Evolutionary conservation across 75 land plant genomes (phyloP).

Genomic region (Selaginella moellendorffii): DNA sequence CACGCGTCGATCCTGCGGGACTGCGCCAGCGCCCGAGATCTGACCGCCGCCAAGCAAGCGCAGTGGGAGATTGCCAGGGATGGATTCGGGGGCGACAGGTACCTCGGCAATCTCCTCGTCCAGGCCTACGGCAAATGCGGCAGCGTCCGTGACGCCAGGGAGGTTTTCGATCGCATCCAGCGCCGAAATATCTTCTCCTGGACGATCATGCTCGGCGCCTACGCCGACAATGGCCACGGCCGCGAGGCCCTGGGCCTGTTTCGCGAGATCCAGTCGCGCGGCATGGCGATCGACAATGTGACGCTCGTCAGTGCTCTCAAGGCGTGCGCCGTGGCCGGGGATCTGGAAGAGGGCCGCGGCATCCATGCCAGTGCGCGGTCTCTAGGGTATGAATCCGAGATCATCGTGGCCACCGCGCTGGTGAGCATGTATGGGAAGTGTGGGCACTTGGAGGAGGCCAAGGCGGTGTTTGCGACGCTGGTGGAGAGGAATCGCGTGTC

Average conservation of each 20-base stretch:
- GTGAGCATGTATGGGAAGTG: slow-evolving; percentile 26
- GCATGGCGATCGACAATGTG: slow-evolving; percentile 13
- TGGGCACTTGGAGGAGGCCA: slow-evolving; percentile 14
- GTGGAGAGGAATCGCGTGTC: slow-evolving; percentile 18
- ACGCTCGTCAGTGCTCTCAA: slow-evolving; percentile 30
- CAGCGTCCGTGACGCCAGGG: not conserved
- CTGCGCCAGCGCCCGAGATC: too few relatives aligned
- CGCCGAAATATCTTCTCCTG: slow-evolving; percentile 6
- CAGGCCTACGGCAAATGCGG: slow-evolving; percentile 10
- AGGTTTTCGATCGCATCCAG: slow-evolving; percentile 12
- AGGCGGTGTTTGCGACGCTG: slow-evolving; percentile 17
- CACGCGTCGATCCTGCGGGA: too few relatives aligned
- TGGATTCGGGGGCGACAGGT: slow-evolving; percentile 7
- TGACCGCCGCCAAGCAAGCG: too few relatives aligned
- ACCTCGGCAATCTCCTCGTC: slow-evolving; percentile 5
- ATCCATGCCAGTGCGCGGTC: slow-evolving; percentile 24
- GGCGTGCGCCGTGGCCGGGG: slow-evolving; percentile 15
- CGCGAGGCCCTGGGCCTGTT: too few relatives aligned
- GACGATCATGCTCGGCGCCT: slow-evolving; percentile 12
- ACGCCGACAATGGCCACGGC: too few relatives aligned
- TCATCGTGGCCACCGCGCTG: slow-evolving; percentile 24
- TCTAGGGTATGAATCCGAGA: slow-evolving; percentile 20
- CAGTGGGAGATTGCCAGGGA: not conserved
- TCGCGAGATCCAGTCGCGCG: too few relatives aligned
- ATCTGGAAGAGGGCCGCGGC: slow-evolving; percentile 13